Evolutionary conservation across 192 early-diverging fungal species (phyloP).

Genomic region (Phycomyces blakesleeanus): DNA sequence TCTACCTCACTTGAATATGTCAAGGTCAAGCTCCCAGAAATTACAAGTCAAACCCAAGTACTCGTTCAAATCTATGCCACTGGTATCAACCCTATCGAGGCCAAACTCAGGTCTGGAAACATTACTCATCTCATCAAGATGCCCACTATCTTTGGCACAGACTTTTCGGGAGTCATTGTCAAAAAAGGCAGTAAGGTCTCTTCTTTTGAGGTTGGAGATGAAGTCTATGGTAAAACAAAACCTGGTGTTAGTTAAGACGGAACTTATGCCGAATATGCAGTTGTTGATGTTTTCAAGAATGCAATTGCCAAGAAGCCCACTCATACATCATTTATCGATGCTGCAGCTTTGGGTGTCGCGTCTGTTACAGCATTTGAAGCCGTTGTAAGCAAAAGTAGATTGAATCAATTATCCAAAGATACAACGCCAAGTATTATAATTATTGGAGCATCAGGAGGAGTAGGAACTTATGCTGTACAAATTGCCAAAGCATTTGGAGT

Average conservation of each 20-base stretch:
- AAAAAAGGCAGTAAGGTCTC: conserved; percentile 18
- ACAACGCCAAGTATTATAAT: conserved; percentile 36
- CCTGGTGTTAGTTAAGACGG: conserved; percentile 1
- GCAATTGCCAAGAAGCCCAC: conserved; percentile 17
- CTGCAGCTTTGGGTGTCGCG: conserved; percentile 14
- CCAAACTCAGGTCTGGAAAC: conserved; percentile 17
- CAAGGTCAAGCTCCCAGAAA: background rate
- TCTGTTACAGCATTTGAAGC: conserved; percentile 6
- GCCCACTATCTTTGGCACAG: conserved; percentile 16
- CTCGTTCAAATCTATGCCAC: conserved; percentile 9
- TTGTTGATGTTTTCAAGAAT: background rate
- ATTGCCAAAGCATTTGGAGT: conserved; percentile 51
- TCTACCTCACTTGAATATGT: background rate
- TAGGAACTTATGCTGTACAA: conserved; percentile 47
- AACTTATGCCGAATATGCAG: conserved; percentile 22
- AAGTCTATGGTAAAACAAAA: conserved; percentile 14
- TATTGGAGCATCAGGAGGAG: conserved; percentile 50
- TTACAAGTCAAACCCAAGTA: background rate
- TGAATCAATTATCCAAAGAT: background rate
- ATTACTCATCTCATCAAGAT: background rate
- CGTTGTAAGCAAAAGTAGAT: background rate
- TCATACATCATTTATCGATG: conserved; percentile 7
- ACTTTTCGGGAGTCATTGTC: conserved; percentile 20
- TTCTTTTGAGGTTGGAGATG: conserved; percentile 22
- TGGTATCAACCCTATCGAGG: conserved; percentile 28